These are phyloP conservation scores for Trichosporon sp. DNA, from an alignment of 1,284 basidiomycete species.

Conservation along the genomic window DNA sequence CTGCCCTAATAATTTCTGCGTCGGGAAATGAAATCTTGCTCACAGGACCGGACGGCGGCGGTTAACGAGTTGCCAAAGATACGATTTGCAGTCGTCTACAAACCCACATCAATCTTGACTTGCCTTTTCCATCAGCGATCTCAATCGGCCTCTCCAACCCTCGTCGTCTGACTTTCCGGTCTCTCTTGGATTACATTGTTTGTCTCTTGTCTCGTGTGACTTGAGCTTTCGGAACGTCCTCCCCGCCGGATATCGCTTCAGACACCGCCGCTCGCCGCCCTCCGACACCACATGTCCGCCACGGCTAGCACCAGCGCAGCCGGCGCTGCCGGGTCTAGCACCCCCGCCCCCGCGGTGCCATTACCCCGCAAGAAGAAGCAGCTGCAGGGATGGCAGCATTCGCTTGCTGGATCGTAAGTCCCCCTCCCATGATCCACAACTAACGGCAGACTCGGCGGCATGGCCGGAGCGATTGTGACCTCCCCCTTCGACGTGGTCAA, in stretches of 20 bases:
- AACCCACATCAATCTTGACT: not conserved
- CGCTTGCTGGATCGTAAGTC: conserved; percentile 82
- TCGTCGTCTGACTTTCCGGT: not conserved
- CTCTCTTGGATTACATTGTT: not conserved
- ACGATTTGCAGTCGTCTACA: not conserved
- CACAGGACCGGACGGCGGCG: not conserved
- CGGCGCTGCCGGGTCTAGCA: conserved; percentile 14
- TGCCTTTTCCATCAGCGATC: not conserved
- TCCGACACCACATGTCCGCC: conserved; percentile 4
- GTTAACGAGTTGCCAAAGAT: not conserved
- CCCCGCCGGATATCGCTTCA: not conserved
- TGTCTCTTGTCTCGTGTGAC: not conserved
- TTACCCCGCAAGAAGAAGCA: conserved; percentile 49
- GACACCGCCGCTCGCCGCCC: not conserved
- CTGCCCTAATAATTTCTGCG: conserved; percentile 15
- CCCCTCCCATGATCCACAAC: not conserved
- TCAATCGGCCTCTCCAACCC: not conserved
- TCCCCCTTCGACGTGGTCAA: conserved; percentile 97
- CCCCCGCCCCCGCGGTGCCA: not conserved
- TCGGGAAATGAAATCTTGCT: conserved; percentile 18
- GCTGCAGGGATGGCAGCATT: conserved; percentile 80
- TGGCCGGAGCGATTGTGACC: conserved; percentile 96
- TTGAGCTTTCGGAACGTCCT: not conserved
- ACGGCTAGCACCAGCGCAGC: conserved; percentile 15
- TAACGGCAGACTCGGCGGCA: conserved; percentile 77